Evolutionary conservation across 306 rosid genomes (phyloP), one percentile per base, ranked within the genome.

Genomic region (Leucaena leucocephala): DNA sequence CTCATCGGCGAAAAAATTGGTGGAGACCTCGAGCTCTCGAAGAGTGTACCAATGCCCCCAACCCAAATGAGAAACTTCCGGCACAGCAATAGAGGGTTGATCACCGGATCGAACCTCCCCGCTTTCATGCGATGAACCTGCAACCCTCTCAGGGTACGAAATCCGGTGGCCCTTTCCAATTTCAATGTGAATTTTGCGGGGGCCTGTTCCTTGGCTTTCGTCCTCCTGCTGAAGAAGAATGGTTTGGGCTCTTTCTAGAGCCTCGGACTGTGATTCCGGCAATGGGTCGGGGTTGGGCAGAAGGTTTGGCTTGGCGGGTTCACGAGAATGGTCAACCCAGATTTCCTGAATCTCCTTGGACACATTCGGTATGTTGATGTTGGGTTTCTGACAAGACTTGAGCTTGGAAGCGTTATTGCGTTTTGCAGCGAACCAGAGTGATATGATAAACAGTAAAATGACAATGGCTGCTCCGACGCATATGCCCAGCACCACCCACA

Each of bases 1-100:
- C 27, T 91, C 94, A 76, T 91, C 87, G 3, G 91, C 76, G 82
- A 93, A 93, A 14, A 89, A 85, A 68, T 83, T 91, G 39, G 97
- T 93, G 7, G 98, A 89, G 17, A 85, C 86, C 77, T 93, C 98
- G 71, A 93, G 92, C 85, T 93, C 98, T 75, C 97, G 83, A 36
- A 91, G 72, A 8, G 97, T 93, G 85, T 91, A 91, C 98, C 98
- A 93, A 78, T 91, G 94, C 22, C 98, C 98, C 97, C 98, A 91
- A 55, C 94, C 97, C 89, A 93, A 86, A 81, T 83, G 97, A 16
- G 97, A 91, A 79, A 93, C 88, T 68, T 93, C 97, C 40, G 94
- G 90, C 85, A 89, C 84, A 40, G 71, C 49, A 17, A 66, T 39
- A 15, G 71, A 66, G 34, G 49, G 7, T 40, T 66, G 71, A 49